Conservation (phyloP, 140 eudicot species). For the Ambrosia hybrid region DNA sequence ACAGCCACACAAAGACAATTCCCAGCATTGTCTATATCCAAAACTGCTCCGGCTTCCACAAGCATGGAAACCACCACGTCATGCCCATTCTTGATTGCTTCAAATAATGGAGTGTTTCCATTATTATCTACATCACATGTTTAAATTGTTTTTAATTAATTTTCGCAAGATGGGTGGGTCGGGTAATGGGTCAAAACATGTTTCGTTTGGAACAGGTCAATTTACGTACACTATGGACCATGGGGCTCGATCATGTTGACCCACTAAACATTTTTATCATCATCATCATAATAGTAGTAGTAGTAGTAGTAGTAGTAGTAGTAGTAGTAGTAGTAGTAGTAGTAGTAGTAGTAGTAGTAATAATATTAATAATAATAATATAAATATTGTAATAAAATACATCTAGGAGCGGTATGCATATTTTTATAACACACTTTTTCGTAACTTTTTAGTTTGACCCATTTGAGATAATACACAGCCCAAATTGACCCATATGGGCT, state of each 20-base stretch:
- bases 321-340: no score
- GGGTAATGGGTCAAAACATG: background rate
- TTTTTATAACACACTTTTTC: background rate
- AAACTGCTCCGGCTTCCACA: slow-evolving; percentile 54
- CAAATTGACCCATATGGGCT: background rate
- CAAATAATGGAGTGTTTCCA: slow-evolving; percentile 62
- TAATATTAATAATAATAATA: background rate
- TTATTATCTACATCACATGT: slow-evolving; percentile 43
- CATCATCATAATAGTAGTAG: no score
- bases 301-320: no score
- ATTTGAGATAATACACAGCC: background rate
- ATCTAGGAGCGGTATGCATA: background rate
- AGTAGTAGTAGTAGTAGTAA: no score
- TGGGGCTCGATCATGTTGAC: background rate
- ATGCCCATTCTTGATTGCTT: slow-evolving; percentile 66
- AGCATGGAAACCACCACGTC: slow-evolving; percentile 58
- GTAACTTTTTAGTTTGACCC: background rate
- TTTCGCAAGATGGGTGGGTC: background rate
- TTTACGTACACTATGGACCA: background rate
- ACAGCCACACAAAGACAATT: slow-evolving; percentile 54
- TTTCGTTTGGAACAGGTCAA: no score
- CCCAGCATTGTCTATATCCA: slow-evolving; percentile 49
- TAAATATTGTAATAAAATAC: background rate
- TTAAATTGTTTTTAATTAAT: background rate
- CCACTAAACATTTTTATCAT: no score